Evolutionary conservation across 768 basidiomycete genomes (phyloP).

Genomic region (Lentinula detonsa): DNA sequence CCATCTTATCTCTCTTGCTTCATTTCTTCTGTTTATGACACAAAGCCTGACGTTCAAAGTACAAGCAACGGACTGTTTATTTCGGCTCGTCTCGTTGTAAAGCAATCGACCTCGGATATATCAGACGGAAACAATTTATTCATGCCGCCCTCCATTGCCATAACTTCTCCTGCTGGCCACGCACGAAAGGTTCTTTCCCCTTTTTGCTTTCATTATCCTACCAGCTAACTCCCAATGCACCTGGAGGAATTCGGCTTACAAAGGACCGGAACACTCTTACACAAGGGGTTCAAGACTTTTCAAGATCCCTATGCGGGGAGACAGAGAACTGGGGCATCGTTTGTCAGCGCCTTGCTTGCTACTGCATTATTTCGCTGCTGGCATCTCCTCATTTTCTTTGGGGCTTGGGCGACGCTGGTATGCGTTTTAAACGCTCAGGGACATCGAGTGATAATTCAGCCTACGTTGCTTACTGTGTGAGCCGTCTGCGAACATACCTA

Average conservation of each 20-base stretch:
- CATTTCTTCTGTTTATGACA: no score
- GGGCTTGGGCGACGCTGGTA: constrained; percentile 55
- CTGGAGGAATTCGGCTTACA: constrained; percentile 1
- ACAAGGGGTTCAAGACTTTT: constrained; percentile 6
- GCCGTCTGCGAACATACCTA: constrained; percentile 11
- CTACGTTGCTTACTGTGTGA: constrained; percentile 66
- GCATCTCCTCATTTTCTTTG: constrained; percentile 44
- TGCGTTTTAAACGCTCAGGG: constrained; percentile 43
- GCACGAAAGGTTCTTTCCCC: not conserved
- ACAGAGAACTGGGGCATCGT: constrained; percentile 7
- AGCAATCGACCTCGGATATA: not conserved
- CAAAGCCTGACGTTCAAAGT: no score
- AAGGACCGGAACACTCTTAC: not conserved
- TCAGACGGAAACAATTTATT: not conserved
- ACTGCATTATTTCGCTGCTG: constrained; percentile 20
- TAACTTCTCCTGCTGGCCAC: not conserved
- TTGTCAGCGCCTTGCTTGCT: constrained; percentile 20
- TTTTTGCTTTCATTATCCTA: not conserved
- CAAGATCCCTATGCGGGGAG: constrained; percentile 9
- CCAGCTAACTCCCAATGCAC: not conserved
- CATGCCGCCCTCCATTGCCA: not conserved
- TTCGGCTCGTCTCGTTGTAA: not conserved
- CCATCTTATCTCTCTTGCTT: no score
- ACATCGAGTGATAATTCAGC: constrained; percentile 35
- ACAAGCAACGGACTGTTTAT: no score